Evolutionary conservation across 2,329 filamentous ascomycete genomes (phyloP), one percentile per base, ranked within the genome.

Genomic region (Epichloe brachyelytri): DNA sequence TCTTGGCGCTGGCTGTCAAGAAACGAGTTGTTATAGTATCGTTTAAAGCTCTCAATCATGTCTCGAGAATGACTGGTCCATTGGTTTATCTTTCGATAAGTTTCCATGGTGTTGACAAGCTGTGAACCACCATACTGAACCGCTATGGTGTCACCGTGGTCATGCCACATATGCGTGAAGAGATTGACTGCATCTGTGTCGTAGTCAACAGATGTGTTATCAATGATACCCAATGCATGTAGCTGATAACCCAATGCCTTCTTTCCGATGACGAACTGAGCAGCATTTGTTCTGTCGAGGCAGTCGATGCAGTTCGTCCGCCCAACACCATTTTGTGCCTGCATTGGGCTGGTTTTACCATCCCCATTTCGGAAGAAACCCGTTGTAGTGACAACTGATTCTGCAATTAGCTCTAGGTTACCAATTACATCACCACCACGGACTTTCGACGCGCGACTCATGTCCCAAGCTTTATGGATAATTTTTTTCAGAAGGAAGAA

Each of bases 1-100:
- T 98, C 93, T 68, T 98, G 93, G 34, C 93, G 82, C 64, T 98
- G 93, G n/a, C 86, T 90, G 65, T 98, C 93, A 8, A 98, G 78
- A 65, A 98, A 98, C 0, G 91, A 95, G 63, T 98, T 98, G 70
- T 97, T 95, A 68, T 98, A 98, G 66, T 97, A 98, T 30, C 93
- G 81, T 67, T 97, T 98, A 73, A 98, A 96, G 65, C 88, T 95
- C 69, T 98, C 93, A 20, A 98, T 90, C 91, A 98, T 97, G 66
- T 98, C 93, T 58, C 93, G 80, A 2, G 91, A 96, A 65, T 95
- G 89, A 60, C 88, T 95, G 22, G 89, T 95, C 93, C 93, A 98
- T 65, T 97, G 91, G 58, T 97, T 97, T 65, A 96, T 95, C 69
- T 97, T 97, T 52, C 93, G 86, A 66, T 98, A 98, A 4, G 93